Conservation (phyloP, 2,329 filamentous ascomycete genomes). For the Dissoconium aciculare region DNA sequence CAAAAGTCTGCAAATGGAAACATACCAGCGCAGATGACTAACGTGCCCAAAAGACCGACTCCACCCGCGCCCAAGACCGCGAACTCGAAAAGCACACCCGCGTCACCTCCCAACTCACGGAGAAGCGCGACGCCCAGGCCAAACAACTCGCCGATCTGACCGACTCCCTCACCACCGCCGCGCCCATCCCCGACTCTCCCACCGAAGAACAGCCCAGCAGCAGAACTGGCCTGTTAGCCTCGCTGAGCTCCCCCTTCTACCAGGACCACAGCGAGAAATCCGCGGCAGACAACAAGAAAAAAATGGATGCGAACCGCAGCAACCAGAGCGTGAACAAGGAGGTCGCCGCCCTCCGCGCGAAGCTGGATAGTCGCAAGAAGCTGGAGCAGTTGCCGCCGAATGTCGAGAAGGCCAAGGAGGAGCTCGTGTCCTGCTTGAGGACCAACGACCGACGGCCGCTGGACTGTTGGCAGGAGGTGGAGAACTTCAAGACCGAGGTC, state of each 20-base stretch:
- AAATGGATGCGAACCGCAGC: constrained; percentile 29
- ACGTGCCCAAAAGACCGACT: constrained; percentile 68
- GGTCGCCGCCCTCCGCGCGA: constrained; percentile 40
- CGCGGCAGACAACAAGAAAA: constrained; percentile 26
- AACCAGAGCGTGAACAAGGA: constrained; percentile 41
- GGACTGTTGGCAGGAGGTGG: constrained; percentile 89
- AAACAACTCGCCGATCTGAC: constrained; percentile 54
- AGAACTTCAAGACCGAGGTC: constrained; percentile 80
- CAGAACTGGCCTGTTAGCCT: constrained; percentile 18
- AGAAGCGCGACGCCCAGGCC: constrained; percentile 56
- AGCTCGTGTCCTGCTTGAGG: constrained; percentile 66
- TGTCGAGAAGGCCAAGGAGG: constrained; percentile 59
- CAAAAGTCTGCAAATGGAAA: constrained; percentile 6
- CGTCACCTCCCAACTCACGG: constrained; percentile 70
- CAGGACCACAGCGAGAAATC: constrained; percentile 23
- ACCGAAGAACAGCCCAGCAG: constrained; percentile 7
- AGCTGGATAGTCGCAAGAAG: constrained; percentile 40
- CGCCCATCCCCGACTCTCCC: constrained; percentile 23
- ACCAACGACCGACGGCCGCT: constrained; percentile 75
- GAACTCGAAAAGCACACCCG: constrained; percentile 82
- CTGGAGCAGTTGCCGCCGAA: constrained; percentile 50
- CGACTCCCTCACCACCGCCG: constrained; percentile 32
- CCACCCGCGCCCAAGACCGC: constrained; percentile 64
- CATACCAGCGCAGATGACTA: constrained; percentile 1
- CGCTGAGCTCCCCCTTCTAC: constrained; percentile 23